A percentile compares a stretch with the other conserved stretches of the same genome.
phyloP scores from a whole-genome alignment of 169 alveolate species.

The Eimeria zaria region DNA sequence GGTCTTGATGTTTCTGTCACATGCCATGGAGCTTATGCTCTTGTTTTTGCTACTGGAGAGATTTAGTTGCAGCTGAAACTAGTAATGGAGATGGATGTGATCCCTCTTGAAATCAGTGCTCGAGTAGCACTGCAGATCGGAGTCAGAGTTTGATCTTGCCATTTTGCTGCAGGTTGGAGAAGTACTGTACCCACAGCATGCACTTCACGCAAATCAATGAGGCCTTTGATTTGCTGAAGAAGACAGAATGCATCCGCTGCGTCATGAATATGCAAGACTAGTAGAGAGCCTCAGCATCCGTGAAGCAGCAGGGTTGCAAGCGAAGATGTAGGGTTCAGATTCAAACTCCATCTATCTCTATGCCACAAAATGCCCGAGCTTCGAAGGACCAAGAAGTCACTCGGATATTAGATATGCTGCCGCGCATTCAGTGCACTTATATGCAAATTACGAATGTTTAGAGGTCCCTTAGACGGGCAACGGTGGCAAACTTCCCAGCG shows the following conservation, averaged over 20 bases:
- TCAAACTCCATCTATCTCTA: background rate
- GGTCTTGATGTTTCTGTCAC: background rate
- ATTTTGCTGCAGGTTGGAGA: slow-evolving; percentile 58
- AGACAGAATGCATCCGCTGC: slow-evolving; percentile 74
- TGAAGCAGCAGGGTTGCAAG: background rate
- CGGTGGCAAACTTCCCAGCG: background rate
- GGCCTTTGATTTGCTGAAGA: slow-evolving; percentile 65
- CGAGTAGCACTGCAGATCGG: background rate
- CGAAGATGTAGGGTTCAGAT: background rate
- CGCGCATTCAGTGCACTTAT: background rate
- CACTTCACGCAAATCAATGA: slow-evolving; percentile 71
- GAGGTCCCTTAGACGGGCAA: background rate
- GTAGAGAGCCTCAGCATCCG: background rate
- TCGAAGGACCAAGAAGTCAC: background rate
- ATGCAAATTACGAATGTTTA: background rate
- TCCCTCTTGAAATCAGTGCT: slow-evolving; percentile 84
- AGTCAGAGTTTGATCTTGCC: background rate
- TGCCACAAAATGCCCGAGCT: background rate
- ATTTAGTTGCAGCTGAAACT: background rate
- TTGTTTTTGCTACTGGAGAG: background rate
- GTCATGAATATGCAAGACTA: slow-evolving; percentile 34
- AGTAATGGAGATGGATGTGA: background rate
- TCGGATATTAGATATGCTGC: background rate
- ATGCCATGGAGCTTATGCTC: background rate
- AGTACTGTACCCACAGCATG: slow-evolving; percentile 79